phyloP scores from a whole-genome alignment of 495 filamentous ascomycete genomes.

The Penicillium cinerascens region DNA sequence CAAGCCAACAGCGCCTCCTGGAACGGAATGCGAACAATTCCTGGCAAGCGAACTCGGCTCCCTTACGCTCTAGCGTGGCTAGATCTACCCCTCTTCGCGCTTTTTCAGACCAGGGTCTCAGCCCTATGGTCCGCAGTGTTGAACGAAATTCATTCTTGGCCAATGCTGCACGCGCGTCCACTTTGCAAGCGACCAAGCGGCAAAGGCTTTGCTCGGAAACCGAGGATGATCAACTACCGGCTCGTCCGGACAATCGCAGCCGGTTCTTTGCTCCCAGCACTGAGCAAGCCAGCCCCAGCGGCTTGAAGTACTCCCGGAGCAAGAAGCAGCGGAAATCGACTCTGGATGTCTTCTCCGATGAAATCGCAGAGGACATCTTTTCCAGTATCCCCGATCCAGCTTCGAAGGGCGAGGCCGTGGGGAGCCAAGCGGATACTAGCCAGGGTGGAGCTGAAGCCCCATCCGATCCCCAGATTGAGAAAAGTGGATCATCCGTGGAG shows the following conservation, averaged over 20 bases:
- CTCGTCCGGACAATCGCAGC: slow-evolving; percentile 44
- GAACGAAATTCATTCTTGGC: slow-evolving; percentile 44
- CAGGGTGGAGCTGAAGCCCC: background rate
- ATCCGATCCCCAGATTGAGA: background rate
- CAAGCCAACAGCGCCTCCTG: slow-evolving; percentile 61
- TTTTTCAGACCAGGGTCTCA: slow-evolving; percentile 35
- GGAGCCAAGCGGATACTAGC: slow-evolving; percentile 6
- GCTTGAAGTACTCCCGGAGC: slow-evolving; percentile 39
- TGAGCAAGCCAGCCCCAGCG: slow-evolving; percentile 49
- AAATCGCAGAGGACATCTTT: slow-evolving; percentile 61
- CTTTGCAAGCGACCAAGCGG: slow-evolving; percentile 54
- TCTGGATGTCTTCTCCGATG: slow-evolving; percentile 64
- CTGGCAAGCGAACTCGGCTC: slow-evolving; percentile 50
- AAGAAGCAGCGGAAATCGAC: slow-evolving; percentile 49
- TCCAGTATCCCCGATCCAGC: slow-evolving; percentile 46
- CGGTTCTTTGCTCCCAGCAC: slow-evolving; percentile 51
- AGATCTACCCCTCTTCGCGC: slow-evolving; percentile 38
- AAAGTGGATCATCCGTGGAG: background rate
- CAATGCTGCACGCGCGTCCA: slow-evolving; percentile 41
- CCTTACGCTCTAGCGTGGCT: slow-evolving; percentile 27
- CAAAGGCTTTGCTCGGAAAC: slow-evolving; percentile 57
- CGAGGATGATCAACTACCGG: slow-evolving; percentile 39
- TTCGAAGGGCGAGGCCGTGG: background rate
- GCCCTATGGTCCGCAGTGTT: slow-evolving; percentile 40
- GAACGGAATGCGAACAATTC: slow-evolving; percentile 49